A percentile compares a stretch with the other conserved stretches of the same genome.
Evolutionary conservation across 2,329 filamentous ascomycete genomes (phyloP).

Genomic region (Cytospora mali): DNA sequence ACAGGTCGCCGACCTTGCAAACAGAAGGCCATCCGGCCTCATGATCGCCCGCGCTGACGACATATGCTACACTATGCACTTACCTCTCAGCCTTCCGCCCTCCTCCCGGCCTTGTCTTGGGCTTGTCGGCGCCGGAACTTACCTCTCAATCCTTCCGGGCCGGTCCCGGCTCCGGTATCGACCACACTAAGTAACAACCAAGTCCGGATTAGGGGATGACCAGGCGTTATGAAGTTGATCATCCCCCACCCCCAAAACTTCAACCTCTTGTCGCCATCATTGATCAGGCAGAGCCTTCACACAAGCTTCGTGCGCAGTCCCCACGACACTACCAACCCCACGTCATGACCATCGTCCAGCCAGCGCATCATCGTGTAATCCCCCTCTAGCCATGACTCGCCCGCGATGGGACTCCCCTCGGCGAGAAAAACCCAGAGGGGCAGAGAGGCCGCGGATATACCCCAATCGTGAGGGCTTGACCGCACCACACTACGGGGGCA

Average conservation of each 20-base stretch:
- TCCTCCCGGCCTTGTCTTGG: too few species aligned
- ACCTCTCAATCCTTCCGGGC: too few species aligned
- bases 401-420: neutral
- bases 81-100: too few species aligned
- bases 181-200: neutral
- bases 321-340: neutral
- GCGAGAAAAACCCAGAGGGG: neutral
- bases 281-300: neutral
- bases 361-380: constrained; percentile 8
- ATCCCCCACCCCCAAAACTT: neutral
- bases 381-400: constrained; percentile 9
- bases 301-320: neutral
- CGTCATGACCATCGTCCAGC: constrained; percentile 12
- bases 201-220: neutral
- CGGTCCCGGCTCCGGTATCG: too few species aligned
- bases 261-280: neutral
- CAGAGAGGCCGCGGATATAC: neutral
- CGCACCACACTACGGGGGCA: neutral
- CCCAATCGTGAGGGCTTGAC: neutral
- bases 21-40: constrained; percentile 1
- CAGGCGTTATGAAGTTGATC: neutral
- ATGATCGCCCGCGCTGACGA: too few species aligned
- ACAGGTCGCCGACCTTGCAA: constrained; percentile 2
- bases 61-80: too few species aligned
- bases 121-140: too few species aligned